Conservation (phyloP, 441 rosid genomes). For the Gossypium davidsonii region DNA sequence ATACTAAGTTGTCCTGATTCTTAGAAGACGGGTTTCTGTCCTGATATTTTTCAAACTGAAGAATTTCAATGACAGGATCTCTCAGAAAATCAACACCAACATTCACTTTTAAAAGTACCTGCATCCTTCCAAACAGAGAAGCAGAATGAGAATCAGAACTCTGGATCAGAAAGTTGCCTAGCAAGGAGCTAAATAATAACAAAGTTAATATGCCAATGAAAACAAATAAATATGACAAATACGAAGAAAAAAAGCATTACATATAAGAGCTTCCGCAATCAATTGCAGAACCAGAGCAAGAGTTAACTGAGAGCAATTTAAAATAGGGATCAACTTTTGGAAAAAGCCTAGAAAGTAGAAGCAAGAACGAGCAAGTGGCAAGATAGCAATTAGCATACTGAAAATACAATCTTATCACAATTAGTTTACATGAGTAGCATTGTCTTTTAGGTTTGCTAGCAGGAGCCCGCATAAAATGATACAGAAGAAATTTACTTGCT, state of each 20-base stretch:
- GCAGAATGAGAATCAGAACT: conserved; percentile 45
- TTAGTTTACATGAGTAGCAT: background rate
- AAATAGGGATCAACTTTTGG: background rate
- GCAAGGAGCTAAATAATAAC: background rate
- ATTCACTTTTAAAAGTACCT: conserved; percentile 88
- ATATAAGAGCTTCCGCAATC: background rate
- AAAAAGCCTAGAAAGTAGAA: background rate
- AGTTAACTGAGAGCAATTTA: background rate
- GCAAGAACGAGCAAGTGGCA: background rate
- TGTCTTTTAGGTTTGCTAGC: background rate
- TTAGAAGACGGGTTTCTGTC: conserved; percentile 31
- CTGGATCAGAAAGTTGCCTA: conserved; percentile 10
- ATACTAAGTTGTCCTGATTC: conserved; percentile 29
- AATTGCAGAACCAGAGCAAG: conserved; percentile 3
- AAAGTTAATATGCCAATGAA: background rate
- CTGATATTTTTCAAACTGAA: conserved; percentile 86
- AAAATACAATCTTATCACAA: background rate
- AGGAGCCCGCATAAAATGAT: background rate
- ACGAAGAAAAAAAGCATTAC: conserved; percentile 1
- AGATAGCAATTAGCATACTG: background rate
- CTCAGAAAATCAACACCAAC: conserved; percentile 59
- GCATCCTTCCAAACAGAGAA: conserved; percentile 88
- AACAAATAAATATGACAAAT: conserved; percentile 8
- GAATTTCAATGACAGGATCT: conserved; percentile 87
- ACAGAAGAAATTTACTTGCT: background rate